Evolutionary conservation across 1,139 yeast genomes (phyloP).

Genomic region (Scheffersomyces lignicola): DNA sequence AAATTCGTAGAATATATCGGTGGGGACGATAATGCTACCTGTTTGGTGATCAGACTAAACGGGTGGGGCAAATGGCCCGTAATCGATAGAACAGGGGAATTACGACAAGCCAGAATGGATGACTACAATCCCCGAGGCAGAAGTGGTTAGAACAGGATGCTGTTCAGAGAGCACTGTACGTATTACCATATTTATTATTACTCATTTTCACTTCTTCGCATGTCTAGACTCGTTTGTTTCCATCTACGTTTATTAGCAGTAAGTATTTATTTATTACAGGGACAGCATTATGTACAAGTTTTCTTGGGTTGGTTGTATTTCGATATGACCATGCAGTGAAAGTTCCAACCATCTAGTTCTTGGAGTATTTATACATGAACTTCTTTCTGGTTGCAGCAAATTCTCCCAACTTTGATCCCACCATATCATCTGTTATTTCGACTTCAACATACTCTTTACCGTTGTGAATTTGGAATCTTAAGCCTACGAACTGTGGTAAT

Average conservation of each 20-base stretch:
- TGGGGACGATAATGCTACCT: slow-evolving; percentile 93
- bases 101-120: slow-evolving; percentile 72
- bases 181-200: neutral
- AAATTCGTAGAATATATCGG: slow-evolving; percentile 84
- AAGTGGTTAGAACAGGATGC: slow-evolving; percentile 8
- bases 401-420: slow-evolving; percentile 94
- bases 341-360: slow-evolving; percentile 35
- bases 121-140: slow-evolving; percentile 43
- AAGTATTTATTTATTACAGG: slow-evolving; percentile 7
- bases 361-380: slow-evolving; percentile 76
- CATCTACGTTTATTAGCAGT: neutral
- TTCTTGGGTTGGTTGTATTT: neutral
- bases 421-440: slow-evolving; percentile 92
- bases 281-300: slow-evolving; percentile 2
- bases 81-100: slow-evolving; percentile 76
- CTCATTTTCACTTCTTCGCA: neutral
- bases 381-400: slow-evolving; percentile 91
- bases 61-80: slow-evolving; percentile 97
- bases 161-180: slow-evolving; percentile 1
- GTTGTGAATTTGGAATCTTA: slow-evolving; percentile 91
- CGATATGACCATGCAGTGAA: neutral
- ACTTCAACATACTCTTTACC: slow-evolving; percentile 93
- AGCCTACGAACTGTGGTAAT: slow-evolving; percentile 92
- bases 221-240: neutral
- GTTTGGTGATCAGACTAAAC: slow-evolving; percentile 70